phyloP scores from a whole-genome alignment of 2,329 filamentous ascomycete species.

The Lachnellula subtilissima region DNA sequence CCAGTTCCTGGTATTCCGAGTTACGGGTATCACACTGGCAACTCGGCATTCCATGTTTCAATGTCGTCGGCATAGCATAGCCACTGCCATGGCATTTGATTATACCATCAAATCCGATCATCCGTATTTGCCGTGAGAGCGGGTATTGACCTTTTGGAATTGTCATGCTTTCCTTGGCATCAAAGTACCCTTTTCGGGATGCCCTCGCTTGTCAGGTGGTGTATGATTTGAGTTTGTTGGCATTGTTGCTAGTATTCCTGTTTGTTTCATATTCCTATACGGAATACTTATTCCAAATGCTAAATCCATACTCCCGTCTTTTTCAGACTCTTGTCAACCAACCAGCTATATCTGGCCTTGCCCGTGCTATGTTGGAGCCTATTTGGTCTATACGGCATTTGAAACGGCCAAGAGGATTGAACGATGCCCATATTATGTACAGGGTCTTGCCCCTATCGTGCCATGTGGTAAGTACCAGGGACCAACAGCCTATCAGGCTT shows the following conservation, averaged over 20 bases:
- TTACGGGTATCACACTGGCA: not conserved
- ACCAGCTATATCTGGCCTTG: not conserved
- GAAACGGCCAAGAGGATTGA: not conserved
- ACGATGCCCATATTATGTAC: not conserved
- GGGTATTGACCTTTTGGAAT: not conserved
- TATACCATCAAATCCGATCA: not conserved
- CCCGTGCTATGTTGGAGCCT: not conserved
- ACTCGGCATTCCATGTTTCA: not conserved
- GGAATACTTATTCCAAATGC: not conserved
- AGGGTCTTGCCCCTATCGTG: not conserved
- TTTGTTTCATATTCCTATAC: not conserved
- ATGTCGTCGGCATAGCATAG: not conserved
- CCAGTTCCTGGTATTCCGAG: not conserved
- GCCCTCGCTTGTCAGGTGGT: not conserved
- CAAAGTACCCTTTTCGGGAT: not conserved
- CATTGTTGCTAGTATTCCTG: no score
- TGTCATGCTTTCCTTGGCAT: not conserved
- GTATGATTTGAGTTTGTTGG: not conserved
- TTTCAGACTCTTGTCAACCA: not conserved
- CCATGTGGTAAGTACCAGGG: not conserved
- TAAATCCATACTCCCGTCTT: not conserved
- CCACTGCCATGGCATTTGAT: not conserved
- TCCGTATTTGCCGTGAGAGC: not conserved
- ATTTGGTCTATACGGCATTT: not conserved
- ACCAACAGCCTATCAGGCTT: not conserved